A percentile compares a stretch with the other conserved stretches of the same genome.
Conservation (phyloP, 163 green algal species). For the Coccomyxa subellipsoidea region DNA sequence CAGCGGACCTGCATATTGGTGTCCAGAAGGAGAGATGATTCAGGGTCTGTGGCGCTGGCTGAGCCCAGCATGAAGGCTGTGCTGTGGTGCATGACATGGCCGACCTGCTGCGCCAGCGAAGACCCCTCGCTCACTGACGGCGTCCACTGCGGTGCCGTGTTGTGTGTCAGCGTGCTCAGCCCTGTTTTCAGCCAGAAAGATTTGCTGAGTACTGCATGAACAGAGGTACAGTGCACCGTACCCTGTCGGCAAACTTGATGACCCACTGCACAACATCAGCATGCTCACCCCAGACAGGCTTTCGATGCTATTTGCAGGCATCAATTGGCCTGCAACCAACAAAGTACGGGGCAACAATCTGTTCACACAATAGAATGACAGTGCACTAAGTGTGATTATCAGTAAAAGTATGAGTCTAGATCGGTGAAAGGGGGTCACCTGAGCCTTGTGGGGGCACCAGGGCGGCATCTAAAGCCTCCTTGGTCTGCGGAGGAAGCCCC, state of each 20-base stretch:
- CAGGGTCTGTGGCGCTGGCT: background rate
- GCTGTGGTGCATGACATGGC: background rate
- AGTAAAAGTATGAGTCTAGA: background rate
- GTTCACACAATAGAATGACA: no score
- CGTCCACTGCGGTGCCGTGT: background rate
- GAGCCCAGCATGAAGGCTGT: background rate
- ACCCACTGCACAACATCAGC: no score
- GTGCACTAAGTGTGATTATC: background rate
- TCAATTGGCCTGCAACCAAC: no score
- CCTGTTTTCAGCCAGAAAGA: background rate
- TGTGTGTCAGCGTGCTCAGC: background rate
- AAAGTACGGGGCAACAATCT: no score
- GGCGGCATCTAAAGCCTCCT: background rate
- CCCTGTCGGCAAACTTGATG: no score
- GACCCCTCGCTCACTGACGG: background rate
- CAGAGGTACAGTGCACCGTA: no score
- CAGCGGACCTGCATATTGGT: background rate
- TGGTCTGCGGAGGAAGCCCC: background rate
- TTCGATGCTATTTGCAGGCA: no score
- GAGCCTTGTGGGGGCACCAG: background rate
- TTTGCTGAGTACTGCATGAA: no score
- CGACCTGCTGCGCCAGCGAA: background rate
- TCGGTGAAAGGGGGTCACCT: background rate
- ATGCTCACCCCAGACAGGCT: no score
- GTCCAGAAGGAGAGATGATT: background rate